phyloP scores from a whole-genome alignment of 768 basidiomycete genomes.

The Ramaria rubella region DNA sequence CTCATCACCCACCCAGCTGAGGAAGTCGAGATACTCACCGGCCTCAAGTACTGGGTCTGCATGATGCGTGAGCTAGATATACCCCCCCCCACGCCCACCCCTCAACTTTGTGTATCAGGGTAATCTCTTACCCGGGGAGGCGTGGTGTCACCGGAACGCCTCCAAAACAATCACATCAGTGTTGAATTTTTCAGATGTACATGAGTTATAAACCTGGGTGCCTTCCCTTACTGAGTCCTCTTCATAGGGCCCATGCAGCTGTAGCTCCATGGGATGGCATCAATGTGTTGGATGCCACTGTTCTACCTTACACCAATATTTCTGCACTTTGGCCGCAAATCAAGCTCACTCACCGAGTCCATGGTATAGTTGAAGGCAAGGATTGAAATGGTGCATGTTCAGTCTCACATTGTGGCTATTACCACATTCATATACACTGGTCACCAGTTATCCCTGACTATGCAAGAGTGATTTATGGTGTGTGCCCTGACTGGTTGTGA shows the following conservation, averaged over 20 bases:
- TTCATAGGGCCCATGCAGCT: slow-evolving; percentile 63
- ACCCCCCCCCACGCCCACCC: no score
- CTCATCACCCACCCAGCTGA: no score
- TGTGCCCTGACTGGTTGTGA: slow-evolving; percentile 65
- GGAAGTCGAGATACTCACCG: no score
- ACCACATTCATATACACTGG: neutral
- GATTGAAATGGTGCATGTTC: slow-evolving; percentile 60
- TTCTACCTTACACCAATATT: slow-evolving; percentile 75
- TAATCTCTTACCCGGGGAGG: no score
- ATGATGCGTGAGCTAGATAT: no score
- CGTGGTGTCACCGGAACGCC: no score
- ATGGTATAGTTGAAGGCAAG: slow-evolving; percentile 70
- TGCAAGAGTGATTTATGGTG: slow-evolving; percentile 52
- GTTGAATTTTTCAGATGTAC: slow-evolving; percentile 72
- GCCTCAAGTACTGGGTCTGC: no score
- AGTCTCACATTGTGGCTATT: neutral
- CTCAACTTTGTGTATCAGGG: no score
- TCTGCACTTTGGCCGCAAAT: slow-evolving; percentile 79
- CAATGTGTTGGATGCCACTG: slow-evolving; percentile 84
- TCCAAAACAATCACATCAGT: slow-evolving; percentile 44
- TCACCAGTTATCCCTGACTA: slow-evolving; percentile 75
- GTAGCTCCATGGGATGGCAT: slow-evolving; percentile 80
- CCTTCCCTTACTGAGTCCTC: neutral
- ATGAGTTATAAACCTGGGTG: slow-evolving; percentile 32
- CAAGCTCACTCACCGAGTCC: slow-evolving; percentile 67